A percentile compares a stretch with the other conserved stretches of the same genome.
These are phyloP conservation scores for Ceratocystiopsis minuta DNA, from an alignment of 2,329 filamentous ascomycete species.

Conservation along the genomic window DNA sequence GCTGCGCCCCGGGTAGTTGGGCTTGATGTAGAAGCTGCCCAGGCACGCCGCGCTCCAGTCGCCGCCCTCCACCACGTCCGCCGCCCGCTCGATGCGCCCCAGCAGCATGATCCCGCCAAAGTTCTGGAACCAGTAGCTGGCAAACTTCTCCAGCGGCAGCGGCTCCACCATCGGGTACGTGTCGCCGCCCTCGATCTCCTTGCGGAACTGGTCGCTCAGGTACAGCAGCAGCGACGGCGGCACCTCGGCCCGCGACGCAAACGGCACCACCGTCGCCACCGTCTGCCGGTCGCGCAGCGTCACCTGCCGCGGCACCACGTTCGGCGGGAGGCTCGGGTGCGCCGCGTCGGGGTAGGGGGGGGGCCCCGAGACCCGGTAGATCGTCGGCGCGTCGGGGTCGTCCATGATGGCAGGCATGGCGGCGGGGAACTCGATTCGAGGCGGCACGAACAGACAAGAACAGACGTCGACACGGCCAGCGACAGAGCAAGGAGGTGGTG, in stretches of 20 bases:
- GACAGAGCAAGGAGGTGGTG: too few relatives aligned
- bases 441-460: too few relatives aligned
- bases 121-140: constrained; percentile 77
- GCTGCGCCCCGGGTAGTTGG: constrained; percentile 79
- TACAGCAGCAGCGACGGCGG: constrained; percentile 58
- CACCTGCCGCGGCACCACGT: constrained; percentile 57
- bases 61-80: constrained; percentile 37
- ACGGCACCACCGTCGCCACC: constrained; percentile 66
- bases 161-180: constrained; percentile 77
- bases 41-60: constrained; percentile 72
- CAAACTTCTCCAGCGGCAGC: constrained; percentile 57
- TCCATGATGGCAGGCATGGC: constrained; percentile 62
- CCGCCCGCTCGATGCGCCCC: constrained; percentile 47
- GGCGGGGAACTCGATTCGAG: neutral
- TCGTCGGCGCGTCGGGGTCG: constrained; percentile 52
- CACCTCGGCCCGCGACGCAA: constrained; percentile 60
- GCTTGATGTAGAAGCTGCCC: constrained; percentile 86
- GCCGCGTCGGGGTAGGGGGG: constrained; percentile 45
- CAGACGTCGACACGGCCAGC: too few relatives aligned
- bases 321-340: constrained; percentile 45
- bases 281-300: constrained; percentile 72
- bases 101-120: constrained; percentile 79
- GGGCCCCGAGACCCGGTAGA: constrained; percentile 50
- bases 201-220: constrained; percentile 67
- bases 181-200: constrained; percentile 81